Percentiles rank a stretch among this genome's conserved stretches.
Conservation (phyloP, 2,329 filamentous ascomycete species). For the Akanthomyces muscarius region DNA sequence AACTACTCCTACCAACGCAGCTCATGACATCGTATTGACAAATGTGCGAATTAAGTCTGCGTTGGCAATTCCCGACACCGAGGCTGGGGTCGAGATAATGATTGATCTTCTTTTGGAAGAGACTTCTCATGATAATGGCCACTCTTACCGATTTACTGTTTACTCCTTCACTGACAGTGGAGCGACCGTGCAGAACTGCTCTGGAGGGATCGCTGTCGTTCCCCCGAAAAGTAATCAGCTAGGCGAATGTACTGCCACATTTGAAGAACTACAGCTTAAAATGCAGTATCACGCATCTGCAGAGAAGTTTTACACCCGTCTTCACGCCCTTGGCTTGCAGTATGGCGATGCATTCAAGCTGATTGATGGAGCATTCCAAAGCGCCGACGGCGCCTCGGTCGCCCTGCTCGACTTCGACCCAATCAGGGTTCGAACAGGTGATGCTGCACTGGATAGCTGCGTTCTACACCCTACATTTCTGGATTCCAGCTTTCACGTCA, state of each 20-base stretch:
- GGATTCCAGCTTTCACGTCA: conserved; percentile 26
- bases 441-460: conserved; percentile 17
- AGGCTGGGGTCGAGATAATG: conserved; percentile 25
- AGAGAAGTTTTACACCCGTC: conserved; percentile 23
- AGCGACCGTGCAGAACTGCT: conserved; percentile 24
- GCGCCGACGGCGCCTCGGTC: conserved; percentile 22
- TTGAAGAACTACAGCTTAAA: background rate
- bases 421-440: conserved; percentile 18
- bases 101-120: conserved; percentile 24
- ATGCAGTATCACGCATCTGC: background rate
- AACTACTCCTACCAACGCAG: conserved; percentile 14
- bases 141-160: conserved; percentile 25
- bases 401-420: conserved; percentile 23
- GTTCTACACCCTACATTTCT: conserved; percentile 20
- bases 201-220: conserved; percentile 19
- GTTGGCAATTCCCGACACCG: conserved; percentile 22
- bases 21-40: conserved; percentile 21
- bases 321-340: conserved; percentile 23
- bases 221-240: conserved; percentile 7
- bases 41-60: conserved; percentile 25
- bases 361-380: conserved; percentile 24
- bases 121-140: conserved; percentile 22
- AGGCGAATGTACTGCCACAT: background rate
- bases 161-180: conserved; percentile 26
- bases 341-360: conserved; percentile 26